These are phyloP conservation scores for Aphanomyces invadans DNA, from an alignment of 352 stramenopile species.

Conservation along the genomic window DNA sequence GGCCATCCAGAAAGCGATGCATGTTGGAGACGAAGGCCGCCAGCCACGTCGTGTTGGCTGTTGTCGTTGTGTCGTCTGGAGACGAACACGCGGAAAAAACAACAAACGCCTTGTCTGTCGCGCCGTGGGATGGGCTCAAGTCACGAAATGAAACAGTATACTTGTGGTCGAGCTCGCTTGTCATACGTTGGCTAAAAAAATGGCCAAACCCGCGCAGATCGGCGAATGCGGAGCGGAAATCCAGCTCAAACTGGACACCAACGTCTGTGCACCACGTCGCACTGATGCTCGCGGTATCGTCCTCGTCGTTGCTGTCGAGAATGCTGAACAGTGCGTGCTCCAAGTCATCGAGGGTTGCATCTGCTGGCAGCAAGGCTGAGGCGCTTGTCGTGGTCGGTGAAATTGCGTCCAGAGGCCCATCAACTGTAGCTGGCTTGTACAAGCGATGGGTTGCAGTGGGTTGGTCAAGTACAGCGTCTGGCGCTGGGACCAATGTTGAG, in stretches of 20 bases:
- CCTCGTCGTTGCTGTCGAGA: not conserved
- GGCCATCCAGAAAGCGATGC: not conserved
- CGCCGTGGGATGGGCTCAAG: not conserved
- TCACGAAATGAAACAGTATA: not conserved
- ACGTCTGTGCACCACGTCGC: slow-evolving; percentile 4
- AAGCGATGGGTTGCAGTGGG: too few relatives aligned
- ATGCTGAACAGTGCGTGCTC: not conserved
- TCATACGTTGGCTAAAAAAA: not conserved
- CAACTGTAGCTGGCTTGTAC: too few relatives aligned
- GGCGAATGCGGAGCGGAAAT: not conserved
- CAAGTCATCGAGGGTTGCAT: not conserved
- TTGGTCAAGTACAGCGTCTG: too few relatives aligned
- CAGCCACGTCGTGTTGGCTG: slow-evolving; percentile 1
- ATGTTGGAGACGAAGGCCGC: not conserved
- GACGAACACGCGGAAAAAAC: slow-evolving; percentile 1
- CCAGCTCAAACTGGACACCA: slow-evolving; percentile 11
- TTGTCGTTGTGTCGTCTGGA: not conserved
- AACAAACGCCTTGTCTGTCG: not conserved
- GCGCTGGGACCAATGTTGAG: too few relatives aligned
- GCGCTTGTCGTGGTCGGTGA: too few relatives aligned
- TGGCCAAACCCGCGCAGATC: not conserved
- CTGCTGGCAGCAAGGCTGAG: too few relatives aligned
- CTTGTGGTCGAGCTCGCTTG: not conserved
- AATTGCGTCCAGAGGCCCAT: too few relatives aligned
- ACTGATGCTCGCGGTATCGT: not conserved